A percentile compares a stretch with the other conserved stretches of the same genome.
Conservation (phyloP, 345 rosid genomes). For the Eutrema yunnanense region DNA sequence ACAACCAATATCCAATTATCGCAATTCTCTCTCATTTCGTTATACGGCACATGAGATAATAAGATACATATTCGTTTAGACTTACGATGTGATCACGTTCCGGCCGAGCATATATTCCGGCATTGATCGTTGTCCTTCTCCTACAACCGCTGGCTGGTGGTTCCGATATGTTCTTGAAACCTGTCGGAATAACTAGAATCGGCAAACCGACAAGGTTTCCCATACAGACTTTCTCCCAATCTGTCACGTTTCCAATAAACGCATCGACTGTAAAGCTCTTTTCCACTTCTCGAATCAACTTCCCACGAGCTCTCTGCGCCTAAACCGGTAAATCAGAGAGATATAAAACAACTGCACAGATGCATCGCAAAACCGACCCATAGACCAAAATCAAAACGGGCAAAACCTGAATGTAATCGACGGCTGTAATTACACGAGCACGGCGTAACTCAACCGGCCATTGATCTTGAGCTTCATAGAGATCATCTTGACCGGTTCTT, state of each 20-base stretch:
- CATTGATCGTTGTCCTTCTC: slow-evolving; percentile 50
- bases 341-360: background rate
- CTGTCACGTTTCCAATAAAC: slow-evolving; percentile 76
- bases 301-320: slow-evolving; percentile 85
- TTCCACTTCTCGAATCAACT: slow-evolving; percentile 65
- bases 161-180: slow-evolving; percentile 44
- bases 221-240: slow-evolving; percentile 86
- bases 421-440: slow-evolving; percentile 61
- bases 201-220: slow-evolving; percentile 93
- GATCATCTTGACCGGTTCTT: slow-evolving; percentile 52
- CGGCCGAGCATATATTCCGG: slow-evolving; percentile 84
- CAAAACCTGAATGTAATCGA: slow-evolving; percentile 69
- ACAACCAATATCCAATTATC: background rate
- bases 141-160: slow-evolving; percentile 49
- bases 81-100: slow-evolving; percentile 77
- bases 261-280: slow-evolving; percentile 70
- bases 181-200: slow-evolving; percentile 62
- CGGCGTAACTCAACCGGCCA: slow-evolving; percentile 80
- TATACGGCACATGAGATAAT: background rate
- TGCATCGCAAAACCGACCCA: background rate
- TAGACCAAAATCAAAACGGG: background rate
- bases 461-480: slow-evolving; percentile 84
- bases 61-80: background rate
- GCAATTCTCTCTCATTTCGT: background rate
- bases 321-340: slow-evolving; percentile 11